A percentile compares a stretch with the other conserved stretches of the same genome.
Evolutionary conservation across 1,139 yeast genomes (phyloP).

Genomic region (Diutina siamensis): DNA sequence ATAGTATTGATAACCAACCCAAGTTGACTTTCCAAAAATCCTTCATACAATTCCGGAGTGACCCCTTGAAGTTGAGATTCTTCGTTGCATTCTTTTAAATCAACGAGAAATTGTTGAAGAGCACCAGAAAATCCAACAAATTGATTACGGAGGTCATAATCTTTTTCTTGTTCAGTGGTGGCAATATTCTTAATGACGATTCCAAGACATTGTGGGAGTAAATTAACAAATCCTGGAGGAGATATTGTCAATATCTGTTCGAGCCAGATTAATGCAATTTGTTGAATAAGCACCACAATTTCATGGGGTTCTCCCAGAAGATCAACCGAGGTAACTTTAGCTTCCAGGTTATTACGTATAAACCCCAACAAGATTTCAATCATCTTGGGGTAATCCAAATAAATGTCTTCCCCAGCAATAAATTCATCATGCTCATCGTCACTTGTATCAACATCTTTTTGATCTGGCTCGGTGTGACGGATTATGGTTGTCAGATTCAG

Average conservation of each 20-base stretch:
- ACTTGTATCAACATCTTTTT: slow-evolving; percentile 8
- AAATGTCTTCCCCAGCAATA: slow-evolving; percentile 79
- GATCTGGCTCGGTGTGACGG: slow-evolving; percentile 12
- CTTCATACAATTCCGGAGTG: slow-evolving; percentile 28
- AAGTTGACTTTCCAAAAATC: slow-evolving; percentile 29
- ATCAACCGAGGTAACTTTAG: slow-evolving; percentile 15
- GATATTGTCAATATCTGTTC: slow-evolving; percentile 63
- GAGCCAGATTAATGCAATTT: slow-evolving; percentile 77
- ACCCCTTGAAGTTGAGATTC: slow-evolving; percentile 18
- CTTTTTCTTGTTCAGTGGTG: slow-evolving; percentile 26
- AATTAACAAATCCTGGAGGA: slow-evolving; percentile 64
- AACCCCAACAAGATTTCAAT: slow-evolving; percentile 73
- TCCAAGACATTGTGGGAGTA: slow-evolving; percentile 33
- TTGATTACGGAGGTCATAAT: slow-evolving; percentile 26
- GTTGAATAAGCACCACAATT: slow-evolving; percentile 62
- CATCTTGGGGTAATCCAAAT: slow-evolving; percentile 69
- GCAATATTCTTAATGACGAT: slow-evolving; percentile 28
- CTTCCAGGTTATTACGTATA: slow-evolving; percentile 17
- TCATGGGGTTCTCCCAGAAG: slow-evolving; percentile 28
- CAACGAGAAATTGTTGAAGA: slow-evolving; percentile 23
- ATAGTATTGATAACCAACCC: slow-evolving; percentile 24
- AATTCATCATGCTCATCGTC: slow-evolving; percentile 39
- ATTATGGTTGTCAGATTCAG: slow-evolving; percentile 17
- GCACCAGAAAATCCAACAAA: slow-evolving; percentile 26
- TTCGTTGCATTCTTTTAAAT: slow-evolving; percentile 16